Percentiles rank a stretch among this genome's conserved stretches.
These are phyloP conservation scores for Thalassiosira delicatula DNA, from an alignment of 352 stramenopile species.

Conservation along the genomic window DNA sequence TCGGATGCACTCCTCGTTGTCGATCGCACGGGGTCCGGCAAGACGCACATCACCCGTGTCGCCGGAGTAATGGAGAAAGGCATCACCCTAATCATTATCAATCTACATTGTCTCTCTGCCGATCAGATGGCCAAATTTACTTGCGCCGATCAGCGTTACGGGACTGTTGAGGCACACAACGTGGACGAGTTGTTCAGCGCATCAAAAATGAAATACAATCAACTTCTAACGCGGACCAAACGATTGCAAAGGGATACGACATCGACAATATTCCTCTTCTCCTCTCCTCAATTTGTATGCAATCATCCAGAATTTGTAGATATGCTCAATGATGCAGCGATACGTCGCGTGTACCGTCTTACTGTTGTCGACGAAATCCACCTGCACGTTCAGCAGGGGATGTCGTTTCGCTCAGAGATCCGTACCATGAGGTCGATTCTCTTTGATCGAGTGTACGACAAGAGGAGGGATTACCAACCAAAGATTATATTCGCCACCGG, in stretches of 20 bases:
- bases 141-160: neutral
- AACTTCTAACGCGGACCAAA: neutral
- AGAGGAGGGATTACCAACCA: neutral
- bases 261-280: neutral
- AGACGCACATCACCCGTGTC: neutral
- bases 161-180: neutral
- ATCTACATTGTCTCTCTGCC: neutral
- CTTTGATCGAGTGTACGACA: neutral
- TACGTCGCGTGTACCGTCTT: neutral
- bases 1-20: neutral
- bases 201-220: neutral
- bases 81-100: neutral
- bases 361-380: neutral
- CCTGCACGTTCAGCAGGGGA: neutral
- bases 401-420: neutral
- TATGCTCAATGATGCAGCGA: neutral
- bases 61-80: neutral
- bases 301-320: neutral
- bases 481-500: neutral
- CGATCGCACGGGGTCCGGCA: neutral
- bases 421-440: neutral
- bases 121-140: slow-evolving; percentile 4
- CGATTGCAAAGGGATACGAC: neutral
- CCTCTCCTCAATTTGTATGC: neutral
- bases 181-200: neutral